Evolutionary conservation across 805 yeast species (phyloP), one percentile per base, ranked within the genome.

Genomic region (Metschnikowia picachoensis): DNA sequence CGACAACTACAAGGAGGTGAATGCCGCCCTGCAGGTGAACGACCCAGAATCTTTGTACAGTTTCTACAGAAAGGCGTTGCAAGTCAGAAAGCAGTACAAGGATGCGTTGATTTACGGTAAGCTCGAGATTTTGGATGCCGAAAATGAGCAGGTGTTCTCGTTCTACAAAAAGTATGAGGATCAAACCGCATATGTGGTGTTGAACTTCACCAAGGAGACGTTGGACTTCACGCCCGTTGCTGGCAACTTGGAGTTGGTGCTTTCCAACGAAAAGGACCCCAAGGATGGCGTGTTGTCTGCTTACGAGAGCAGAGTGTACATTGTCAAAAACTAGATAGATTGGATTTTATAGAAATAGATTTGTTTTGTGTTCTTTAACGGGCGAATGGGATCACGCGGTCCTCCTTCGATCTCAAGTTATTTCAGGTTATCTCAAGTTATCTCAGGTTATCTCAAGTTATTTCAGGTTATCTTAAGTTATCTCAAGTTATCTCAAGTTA

Each of bases 1-100:
- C 52, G 79, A 75, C 48, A 73, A 73, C 56, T 78, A 72, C 62
- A 61, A 59, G 49, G 72, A 71, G 41, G 68, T 78, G 57, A 79
- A 79, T 50, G 82, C 71, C 17, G 72, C 66, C 7, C 60, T 68
- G 3, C 80, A 78, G 58, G 57, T 64, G 14, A 50, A 66, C 37
- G 79, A 78, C 56, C 72, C 74, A 6, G 51, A 70, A 37, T 77
- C 82, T 0, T 64, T 76, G 29, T 65, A 70, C 51, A 56, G 60
- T 49, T 78, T 75, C 63, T 78, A 77, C 73, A 67, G 66, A 50
- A 63, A 65, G 50, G 68, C 74, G 6, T 57, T 79, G 51, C 52
- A 55, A 36, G 46, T 68, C 11, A 73, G 84, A 64, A 76, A 75
- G 58, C 59, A 60, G 37, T 58, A 69, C 63, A 68, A 67, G 51